Conservation (phyloP, 177 flowering plant species). For the Vitis hybrid region DNA sequence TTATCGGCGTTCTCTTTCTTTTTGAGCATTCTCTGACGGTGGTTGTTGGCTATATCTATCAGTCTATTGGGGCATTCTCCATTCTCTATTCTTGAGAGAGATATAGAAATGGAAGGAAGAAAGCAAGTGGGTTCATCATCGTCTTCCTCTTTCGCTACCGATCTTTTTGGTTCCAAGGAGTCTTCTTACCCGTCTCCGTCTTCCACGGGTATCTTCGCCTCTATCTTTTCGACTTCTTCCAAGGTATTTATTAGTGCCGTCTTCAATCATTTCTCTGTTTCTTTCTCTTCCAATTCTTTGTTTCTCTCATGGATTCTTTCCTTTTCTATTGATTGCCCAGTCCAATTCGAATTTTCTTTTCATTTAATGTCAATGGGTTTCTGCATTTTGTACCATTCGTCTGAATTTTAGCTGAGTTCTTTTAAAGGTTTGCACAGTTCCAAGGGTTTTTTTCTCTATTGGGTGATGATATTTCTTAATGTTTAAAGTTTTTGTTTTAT, state of each 20-base stretch:
- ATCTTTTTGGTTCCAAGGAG: conserved; percentile 46
- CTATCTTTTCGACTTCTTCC: conserved; percentile 37
- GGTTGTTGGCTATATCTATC: conserved; percentile 6
- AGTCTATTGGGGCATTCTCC: not conserved
- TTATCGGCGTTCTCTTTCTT: not conserved
- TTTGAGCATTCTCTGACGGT: conserved; percentile 9
- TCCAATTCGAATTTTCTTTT: not conserved
- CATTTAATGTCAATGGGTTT: not conserved
- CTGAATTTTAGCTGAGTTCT: not conserved
- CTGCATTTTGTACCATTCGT: not conserved
- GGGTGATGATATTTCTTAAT: not conserved
- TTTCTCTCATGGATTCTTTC: not conserved
- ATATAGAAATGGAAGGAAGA: conserved; percentile 34
- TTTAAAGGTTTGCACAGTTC: not conserved
- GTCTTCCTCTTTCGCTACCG: conserved; percentile 39
- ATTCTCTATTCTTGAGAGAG: not conserved
- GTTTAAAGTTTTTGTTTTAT: not conserved
- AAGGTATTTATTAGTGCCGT: conserved; percentile 20
- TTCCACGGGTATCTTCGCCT: conserved; percentile 34
- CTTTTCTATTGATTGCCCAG: not conserved
- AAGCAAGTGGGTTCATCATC: conserved; percentile 33
- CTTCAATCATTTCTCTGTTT: not conserved
- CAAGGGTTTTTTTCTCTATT: not conserved
- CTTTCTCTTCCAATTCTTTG: not conserved
- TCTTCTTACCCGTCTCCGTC: conserved; percentile 25